phyloP scores from a whole-genome alignment of 371 early-diverging fungal genomes.

The Capniomyces stellatus region DNA sequence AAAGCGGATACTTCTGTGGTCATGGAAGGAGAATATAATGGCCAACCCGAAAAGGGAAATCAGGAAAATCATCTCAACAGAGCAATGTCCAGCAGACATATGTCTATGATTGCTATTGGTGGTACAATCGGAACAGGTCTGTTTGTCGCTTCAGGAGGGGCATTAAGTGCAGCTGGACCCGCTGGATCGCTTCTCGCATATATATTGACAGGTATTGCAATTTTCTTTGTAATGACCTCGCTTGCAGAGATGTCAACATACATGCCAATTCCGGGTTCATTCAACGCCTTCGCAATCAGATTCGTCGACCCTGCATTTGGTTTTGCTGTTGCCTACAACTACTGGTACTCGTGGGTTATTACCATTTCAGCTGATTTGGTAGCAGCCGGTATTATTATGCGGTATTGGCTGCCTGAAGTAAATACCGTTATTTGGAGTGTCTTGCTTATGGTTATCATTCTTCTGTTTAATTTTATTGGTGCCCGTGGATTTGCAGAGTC shows the following conservation, averaged over 20 bases:
- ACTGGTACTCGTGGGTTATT: slow-evolving; percentile 73
- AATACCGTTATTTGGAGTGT: slow-evolving; percentile 38
- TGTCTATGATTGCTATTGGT: slow-evolving; percentile 65
- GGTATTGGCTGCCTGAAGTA: slow-evolving; percentile 55
- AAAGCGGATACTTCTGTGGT: too few species aligned
- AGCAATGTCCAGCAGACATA: slow-evolving; percentile 40
- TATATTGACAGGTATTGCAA: slow-evolving; percentile 49
- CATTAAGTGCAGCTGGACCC: slow-evolving; percentile 58
- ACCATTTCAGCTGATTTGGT: slow-evolving; percentile 63
- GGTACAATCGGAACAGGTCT: slow-evolving; percentile 74
- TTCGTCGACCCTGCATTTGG: slow-evolving; percentile 70
- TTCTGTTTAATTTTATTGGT: slow-evolving; percentile 39
- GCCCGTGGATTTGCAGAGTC: slow-evolving; percentile 53
- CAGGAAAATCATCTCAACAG: slow-evolving; percentile 25
- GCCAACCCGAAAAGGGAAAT: neutral
- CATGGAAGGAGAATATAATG: too few species aligned
- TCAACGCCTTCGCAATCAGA: slow-evolving; percentile 63
- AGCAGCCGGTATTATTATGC: slow-evolving; percentile 61
- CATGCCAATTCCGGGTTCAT: slow-evolving; percentile 66
- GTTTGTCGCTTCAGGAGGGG: slow-evolving; percentile 63
- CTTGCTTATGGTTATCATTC: slow-evolving; percentile 35
- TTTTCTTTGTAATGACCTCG: slow-evolving; percentile 63
- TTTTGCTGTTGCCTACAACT: slow-evolving; percentile 61
- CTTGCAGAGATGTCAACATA: slow-evolving; percentile 76
- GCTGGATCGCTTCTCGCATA: slow-evolving; percentile 60